Percentiles rank a stretch among this genome's conserved stretches.
phyloP scores from a whole-genome alignment of 2,329 filamentous ascomycete species.

The Fusarium nurragi region DNA sequence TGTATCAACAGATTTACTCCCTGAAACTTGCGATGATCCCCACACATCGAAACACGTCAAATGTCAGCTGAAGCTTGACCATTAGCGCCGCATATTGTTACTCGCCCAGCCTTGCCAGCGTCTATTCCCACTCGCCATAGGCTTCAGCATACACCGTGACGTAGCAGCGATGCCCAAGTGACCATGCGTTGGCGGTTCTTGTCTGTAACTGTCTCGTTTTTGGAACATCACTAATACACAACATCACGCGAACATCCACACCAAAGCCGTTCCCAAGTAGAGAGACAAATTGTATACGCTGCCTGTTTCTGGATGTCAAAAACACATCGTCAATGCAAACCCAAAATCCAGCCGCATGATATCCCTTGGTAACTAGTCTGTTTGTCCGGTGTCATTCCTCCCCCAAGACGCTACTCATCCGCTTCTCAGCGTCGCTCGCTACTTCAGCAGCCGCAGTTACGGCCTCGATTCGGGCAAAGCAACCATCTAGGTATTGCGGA shows the following conservation, averaged over 20 bases:
- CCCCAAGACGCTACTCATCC: constrained; percentile 24
- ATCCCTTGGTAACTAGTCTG: constrained; percentile 51
- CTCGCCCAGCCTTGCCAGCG: constrained; percentile 19
- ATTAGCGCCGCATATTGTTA: constrained; percentile 19
- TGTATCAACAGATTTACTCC: background rate
- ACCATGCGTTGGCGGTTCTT: background rate
- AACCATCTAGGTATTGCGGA: constrained; percentile 24
- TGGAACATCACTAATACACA: background rate
- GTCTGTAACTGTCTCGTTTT: background rate
- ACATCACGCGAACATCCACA: background rate
- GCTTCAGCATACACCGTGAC: constrained; percentile 14
- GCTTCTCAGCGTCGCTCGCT: constrained; percentile 41
- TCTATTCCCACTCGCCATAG: constrained; percentile 9
- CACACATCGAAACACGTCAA: constrained; percentile 7
- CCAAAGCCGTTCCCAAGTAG: background rate
- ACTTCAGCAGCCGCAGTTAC: constrained; percentile 39
- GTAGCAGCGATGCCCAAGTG: background rate
- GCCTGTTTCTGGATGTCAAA: constrained; percentile 46
- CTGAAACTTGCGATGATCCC: background rate
- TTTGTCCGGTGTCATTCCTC: constrained; percentile 51
- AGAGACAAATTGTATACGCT: constrained; percentile 48
- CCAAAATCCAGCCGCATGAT: constrained; percentile 52
- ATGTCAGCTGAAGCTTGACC: constrained; percentile 4
- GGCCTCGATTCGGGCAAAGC: constrained; percentile 34
- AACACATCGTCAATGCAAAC: constrained; percentile 51